phyloP scores from a whole-genome alignment of 2,329 filamentous ascomycete genomes.

The Monosporascus sp. region DNA sequence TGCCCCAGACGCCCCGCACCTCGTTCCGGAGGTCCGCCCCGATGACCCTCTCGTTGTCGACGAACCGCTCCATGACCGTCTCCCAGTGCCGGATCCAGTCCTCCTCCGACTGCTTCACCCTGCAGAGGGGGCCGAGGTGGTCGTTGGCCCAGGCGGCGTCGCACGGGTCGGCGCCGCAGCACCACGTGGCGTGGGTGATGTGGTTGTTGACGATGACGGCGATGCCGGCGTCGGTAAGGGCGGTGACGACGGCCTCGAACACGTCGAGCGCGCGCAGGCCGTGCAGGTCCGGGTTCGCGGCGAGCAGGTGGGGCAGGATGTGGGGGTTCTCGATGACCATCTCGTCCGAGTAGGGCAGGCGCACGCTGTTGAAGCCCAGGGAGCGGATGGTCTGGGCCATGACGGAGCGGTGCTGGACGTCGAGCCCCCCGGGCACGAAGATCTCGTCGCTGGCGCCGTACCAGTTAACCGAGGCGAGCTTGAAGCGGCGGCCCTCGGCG shows the following conservation, averaged over 20 bases:
- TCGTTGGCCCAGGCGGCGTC: constrained; percentile 64
- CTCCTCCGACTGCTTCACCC: constrained; percentile 57
- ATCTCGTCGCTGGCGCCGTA: constrained; percentile 64
- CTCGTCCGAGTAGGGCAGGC: constrained; percentile 64
- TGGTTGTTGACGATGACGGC: constrained; percentile 66
- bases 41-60: constrained; percentile 55
- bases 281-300: constrained; percentile 55
- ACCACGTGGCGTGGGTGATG: constrained; percentile 64
- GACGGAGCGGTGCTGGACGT: constrained; percentile 53
- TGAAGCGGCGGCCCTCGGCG: constrained; percentile 48
- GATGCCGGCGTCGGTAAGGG: constrained; percentile 56
- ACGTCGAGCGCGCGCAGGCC: constrained; percentile 55
- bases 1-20: constrained; percentile 63
- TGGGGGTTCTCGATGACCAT: constrained; percentile 56
- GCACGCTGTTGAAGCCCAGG: constrained; percentile 66
- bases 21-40: constrained; percentile 65
- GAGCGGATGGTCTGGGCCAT: constrained; percentile 55
- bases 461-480: constrained; percentile 63
- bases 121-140: constrained; percentile 54
- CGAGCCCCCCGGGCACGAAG: constrained; percentile 59
- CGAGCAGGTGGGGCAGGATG: constrained; percentile 44
- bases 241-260: constrained; percentile 50
- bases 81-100: constrained; percentile 64
- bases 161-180: constrained; percentile 62
- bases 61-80: constrained; percentile 54